A percentile compares a stretch with the other conserved stretches of the same genome.
Conservation (phyloP, 768 basidiomycete genomes). For the Rhodocollybia butyracea region DNA sequence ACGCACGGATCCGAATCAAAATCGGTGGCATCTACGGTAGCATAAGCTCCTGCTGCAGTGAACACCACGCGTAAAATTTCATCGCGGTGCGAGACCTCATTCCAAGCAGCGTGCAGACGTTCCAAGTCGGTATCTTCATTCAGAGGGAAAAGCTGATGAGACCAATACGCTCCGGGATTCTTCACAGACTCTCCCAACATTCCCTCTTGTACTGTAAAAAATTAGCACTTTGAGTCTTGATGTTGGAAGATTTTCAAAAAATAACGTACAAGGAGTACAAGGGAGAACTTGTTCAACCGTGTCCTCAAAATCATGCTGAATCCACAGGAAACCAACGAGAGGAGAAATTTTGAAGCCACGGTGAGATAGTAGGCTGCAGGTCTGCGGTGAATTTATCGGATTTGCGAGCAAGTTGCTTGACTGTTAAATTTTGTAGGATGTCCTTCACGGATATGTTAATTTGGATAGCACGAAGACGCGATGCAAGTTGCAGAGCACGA, state of each 20-base stretch:
- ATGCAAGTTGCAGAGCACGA: conserved; percentile 6
- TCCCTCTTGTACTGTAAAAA: conserved; percentile 4
- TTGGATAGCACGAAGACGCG: conserved; percentile 1
- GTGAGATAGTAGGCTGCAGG: neutral
- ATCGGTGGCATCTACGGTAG: conserved; percentile 32
- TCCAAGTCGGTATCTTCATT: conserved; percentile 17
- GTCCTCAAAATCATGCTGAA: neutral
- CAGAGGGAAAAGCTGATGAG: conserved; percentile 3
- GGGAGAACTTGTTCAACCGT: conserved; percentile 6
- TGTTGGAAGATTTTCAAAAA: neutral
- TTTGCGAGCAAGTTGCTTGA: neutral
- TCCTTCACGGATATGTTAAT: conserved; percentile 6
- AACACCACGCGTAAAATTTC: conserved; percentile 47
- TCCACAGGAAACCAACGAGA: neutral
- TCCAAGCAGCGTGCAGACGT: conserved; percentile 35
- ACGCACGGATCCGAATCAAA: no score
- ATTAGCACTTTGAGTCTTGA: neutral
- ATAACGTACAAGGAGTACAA: conserved; percentile 6
- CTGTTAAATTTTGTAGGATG: neutral
- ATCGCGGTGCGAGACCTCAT: conserved; percentile 23
- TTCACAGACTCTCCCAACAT: conserved; percentile 7
- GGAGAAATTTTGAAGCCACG: neutral
- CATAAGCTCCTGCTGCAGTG: conserved; percentile 35
- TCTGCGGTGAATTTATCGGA: neutral
- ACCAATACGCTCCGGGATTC: conserved; percentile 7